These are phyloP conservation scores for Leccinum uliginosum DNA, from an alignment of 768 basidiomycete species.

Conservation along the genomic window DNA sequence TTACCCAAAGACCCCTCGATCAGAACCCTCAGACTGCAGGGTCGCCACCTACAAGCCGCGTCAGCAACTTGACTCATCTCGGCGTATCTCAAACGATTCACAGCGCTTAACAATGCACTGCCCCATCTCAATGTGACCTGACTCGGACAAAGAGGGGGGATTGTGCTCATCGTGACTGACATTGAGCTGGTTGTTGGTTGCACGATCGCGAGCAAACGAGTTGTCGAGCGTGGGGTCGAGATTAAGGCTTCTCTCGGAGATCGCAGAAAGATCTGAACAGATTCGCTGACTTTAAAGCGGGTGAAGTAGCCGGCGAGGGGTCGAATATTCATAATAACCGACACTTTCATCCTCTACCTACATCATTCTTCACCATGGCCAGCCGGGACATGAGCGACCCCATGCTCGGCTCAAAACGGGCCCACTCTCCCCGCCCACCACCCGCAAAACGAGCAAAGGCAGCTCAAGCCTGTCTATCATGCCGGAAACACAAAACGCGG, in stretches of 20 bases:
- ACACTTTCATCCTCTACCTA: slow-evolving; percentile 5
- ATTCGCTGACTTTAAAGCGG: slow-evolving; percentile 29
- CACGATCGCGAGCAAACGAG: not conserved
- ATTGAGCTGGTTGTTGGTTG: not conserved
- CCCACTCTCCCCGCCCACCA: slow-evolving; percentile 26
- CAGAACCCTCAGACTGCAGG: slow-evolving; percentile 16
- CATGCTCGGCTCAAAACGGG: slow-evolving; percentile 26
- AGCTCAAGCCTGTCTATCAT: slow-evolving; percentile 42
- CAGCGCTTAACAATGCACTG: not conserved
- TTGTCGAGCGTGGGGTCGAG: not conserved
- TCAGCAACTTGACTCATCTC: slow-evolving; percentile 26
- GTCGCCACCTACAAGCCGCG: slow-evolving; percentile 11
- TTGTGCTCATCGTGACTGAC: not conserved
- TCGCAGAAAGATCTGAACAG: not conserved
- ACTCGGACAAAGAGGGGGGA: not conserved
- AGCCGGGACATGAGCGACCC: slow-evolving; percentile 20
- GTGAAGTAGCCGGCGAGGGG: slow-evolving; percentile 11
- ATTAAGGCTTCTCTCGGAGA: slow-evolving; percentile 2
- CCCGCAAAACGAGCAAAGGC: slow-evolving; percentile 40
- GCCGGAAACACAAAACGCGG: slow-evolving; percentile 46
- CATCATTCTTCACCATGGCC: slow-evolving; percentile 17
- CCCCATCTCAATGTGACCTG: not conserved
- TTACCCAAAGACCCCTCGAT: slow-evolving; percentile 3
- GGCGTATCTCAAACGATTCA: slow-evolving; percentile 1
- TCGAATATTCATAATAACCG: slow-evolving; percentile 1